phyloP scores from a whole-genome alignment of 129 eudicot species.

The Heracleum sosnowskyi region DNA sequence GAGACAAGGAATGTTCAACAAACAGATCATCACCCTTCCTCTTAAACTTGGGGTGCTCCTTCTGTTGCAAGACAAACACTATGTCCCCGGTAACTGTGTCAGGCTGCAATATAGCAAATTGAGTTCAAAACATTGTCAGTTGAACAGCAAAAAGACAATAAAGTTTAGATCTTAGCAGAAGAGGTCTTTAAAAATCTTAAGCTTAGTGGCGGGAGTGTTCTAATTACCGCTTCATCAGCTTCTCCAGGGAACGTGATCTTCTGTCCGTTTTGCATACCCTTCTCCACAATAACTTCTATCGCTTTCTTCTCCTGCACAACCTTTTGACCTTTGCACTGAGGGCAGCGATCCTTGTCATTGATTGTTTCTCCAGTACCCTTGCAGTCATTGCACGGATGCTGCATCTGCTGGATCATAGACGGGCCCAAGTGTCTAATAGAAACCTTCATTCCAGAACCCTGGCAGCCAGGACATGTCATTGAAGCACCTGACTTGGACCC shows the following conservation, averaged over 20 bases:
- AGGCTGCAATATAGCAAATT: constrained; percentile 43
- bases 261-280: constrained; percentile 72
- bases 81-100: constrained; percentile 78
- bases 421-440: constrained; percentile 7
- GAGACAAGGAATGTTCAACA: constrained; percentile 57
- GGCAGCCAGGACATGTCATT: constrained; percentile 52
- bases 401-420: neutral
- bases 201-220: neutral
- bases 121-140: neutral
- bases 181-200: neutral
- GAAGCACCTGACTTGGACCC: constrained; percentile 29
- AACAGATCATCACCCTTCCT: constrained; percentile 83
- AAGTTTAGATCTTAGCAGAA: neutral
- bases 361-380: constrained; percentile 19
- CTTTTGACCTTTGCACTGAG: constrained; percentile 44
- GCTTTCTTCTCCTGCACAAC: constrained; percentile 36
- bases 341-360: constrained; percentile 51
- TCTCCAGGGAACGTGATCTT: constrained; percentile 73
- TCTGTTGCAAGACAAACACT: constrained; percentile 80
- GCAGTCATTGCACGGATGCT: constrained; percentile 16
- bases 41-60: constrained; percentile 75
- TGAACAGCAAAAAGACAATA: neutral
- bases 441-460: constrained; percentile 30
- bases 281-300: constrained; percentile 62
- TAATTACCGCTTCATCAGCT: constrained; percentile 64